These are phyloP conservation scores for Colletotrichum siamense DNA, from an alignment of 2,329 filamentous ascomycete genomes.

Conservation along the genomic window DNA sequence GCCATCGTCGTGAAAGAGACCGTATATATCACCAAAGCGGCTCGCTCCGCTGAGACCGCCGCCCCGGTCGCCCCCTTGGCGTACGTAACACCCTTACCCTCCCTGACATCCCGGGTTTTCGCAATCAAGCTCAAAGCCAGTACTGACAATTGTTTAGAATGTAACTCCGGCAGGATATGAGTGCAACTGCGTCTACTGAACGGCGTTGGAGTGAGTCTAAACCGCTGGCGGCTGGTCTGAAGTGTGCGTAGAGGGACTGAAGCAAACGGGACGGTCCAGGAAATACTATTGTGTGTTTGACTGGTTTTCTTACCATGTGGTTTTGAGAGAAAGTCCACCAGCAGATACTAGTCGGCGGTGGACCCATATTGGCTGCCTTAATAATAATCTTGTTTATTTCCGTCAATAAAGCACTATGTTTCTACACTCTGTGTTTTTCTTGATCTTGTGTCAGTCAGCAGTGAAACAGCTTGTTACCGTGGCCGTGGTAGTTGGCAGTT, in stretches of 20 bases:
- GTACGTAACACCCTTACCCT: background rate
- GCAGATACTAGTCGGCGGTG: background rate
- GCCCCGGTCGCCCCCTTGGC: background rate
- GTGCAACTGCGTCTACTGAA: background rate
- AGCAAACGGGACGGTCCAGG: background rate
- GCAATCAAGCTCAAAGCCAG: background rate
- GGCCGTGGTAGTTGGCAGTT: background rate
- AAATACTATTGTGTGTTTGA: background rate
- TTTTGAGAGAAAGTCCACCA: fast-evolving
- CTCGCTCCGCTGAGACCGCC: background rate
- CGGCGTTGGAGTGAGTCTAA: background rate
- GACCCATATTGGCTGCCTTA: background rate
- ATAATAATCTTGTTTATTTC: background rate
- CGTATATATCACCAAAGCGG: too few relatives aligned
- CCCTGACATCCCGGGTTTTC: fast-evolving
- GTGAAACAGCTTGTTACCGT: fast-evolving
- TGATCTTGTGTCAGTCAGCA: background rate
- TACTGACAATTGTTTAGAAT: background rate
- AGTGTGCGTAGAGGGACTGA: background rate
- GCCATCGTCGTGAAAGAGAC: background rate
- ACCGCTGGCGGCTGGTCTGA: too few relatives aligned
- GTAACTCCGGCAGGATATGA: background rate
- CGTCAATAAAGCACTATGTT: background rate
- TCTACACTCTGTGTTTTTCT: background rate
- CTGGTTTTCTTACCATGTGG: background rate